Evolutionary conservation across 2,329 filamentous ascomycete species (phyloP).

Genomic region (Calonectria pseudoturangicola): DNA sequence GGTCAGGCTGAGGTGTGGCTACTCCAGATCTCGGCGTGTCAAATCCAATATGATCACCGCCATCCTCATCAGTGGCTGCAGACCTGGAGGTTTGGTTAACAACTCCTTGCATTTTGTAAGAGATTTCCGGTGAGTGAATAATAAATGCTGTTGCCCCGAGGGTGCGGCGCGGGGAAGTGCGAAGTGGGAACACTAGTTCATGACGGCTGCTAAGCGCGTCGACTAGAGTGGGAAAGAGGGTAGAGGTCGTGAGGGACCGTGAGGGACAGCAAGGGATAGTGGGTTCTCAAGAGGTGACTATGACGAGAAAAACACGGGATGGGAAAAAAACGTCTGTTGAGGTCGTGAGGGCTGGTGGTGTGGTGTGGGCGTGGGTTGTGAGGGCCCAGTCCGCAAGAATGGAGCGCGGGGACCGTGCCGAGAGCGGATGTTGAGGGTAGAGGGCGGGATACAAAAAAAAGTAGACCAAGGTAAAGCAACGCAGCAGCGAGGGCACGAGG

Average conservation of each 20-base stretch:
- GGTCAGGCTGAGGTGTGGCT: slow-evolving; percentile 94
- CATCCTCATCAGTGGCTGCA: slow-evolving; percentile 79
- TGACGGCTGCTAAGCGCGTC: slow-evolving; percentile 62
- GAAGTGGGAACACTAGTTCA: slow-evolving; percentile 64
- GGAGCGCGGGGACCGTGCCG: slow-evolving; percentile 52
- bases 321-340: slow-evolving; percentile 48
- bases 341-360: slow-evolving; percentile 53
- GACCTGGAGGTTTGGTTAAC: slow-evolving; percentile 73
- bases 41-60: slow-evolving; percentile 85
- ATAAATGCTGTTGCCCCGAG: slow-evolving; percentile 55
- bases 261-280: slow-evolving; percentile 49
- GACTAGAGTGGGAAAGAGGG: slow-evolving; percentile 54
- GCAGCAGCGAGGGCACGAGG: slow-evolving; percentile 29
- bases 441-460: slow-evolving; percentile 37
- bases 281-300: slow-evolving; percentile 55
- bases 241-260: slow-evolving; percentile 42
- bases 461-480: slow-evolving; percentile 25
- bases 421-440: slow-evolving; percentile 50
- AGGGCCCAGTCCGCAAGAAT: slow-evolving; percentile 44
- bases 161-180: slow-evolving; percentile 55
- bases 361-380: slow-evolving; percentile 52
- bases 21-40: slow-evolving; percentile 93
- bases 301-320: slow-evolving; percentile 59
- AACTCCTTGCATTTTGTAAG: slow-evolving; percentile 66
- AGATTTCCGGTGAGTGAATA: slow-evolving; percentile 55